phyloP scores from a whole-genome alignment of 2,329 filamentous ascomycete genomes.

The Xylariaceae sp. region DNA sequence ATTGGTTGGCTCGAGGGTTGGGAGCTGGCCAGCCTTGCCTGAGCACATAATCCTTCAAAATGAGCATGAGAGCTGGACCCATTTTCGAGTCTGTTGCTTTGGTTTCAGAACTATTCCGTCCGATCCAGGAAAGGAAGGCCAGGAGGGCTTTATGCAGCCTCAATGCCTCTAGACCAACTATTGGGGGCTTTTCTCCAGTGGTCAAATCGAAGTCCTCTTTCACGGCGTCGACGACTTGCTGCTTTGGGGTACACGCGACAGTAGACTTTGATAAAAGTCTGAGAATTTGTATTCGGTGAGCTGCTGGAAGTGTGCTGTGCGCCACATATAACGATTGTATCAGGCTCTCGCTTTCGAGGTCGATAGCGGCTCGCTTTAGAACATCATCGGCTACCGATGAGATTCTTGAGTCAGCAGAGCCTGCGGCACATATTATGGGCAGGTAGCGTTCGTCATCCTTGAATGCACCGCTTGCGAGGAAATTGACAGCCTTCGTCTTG shows the following conservation, averaged over 20 bases:
- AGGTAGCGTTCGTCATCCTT: constrained; percentile 82
- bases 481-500: constrained; percentile 71
- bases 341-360: constrained; percentile 72
- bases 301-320: constrained; percentile 75
- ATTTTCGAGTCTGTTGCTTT: constrained; percentile 66
- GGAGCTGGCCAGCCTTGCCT: constrained; percentile 83
- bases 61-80: constrained; percentile 70
- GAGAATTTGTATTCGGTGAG: constrained; percentile 80
- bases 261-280: constrained; percentile 78
- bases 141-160: constrained; percentile 86
- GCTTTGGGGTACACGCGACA: constrained; percentile 72
- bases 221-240: constrained; percentile 73
- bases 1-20: constrained; percentile 50
- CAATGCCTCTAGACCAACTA: constrained; percentile 72
- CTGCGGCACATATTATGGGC: constrained; percentile 81
- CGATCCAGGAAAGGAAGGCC: constrained; percentile 85
- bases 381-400: constrained; percentile 88
- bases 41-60: constrained; percentile 76
- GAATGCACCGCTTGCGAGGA: constrained; percentile 87
- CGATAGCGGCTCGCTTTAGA: constrained; percentile 78
- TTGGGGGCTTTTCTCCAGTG: constrained; percentile 42
- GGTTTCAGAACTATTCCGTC: constrained; percentile 69
- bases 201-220: constrained; percentile 64
- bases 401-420: constrained; percentile 81
- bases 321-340: constrained; percentile 73